These are phyloP conservation scores for Trichomonas tenax DNA, from an alignment of 208 protist genomes.

Conservation along the genomic window DNA sequence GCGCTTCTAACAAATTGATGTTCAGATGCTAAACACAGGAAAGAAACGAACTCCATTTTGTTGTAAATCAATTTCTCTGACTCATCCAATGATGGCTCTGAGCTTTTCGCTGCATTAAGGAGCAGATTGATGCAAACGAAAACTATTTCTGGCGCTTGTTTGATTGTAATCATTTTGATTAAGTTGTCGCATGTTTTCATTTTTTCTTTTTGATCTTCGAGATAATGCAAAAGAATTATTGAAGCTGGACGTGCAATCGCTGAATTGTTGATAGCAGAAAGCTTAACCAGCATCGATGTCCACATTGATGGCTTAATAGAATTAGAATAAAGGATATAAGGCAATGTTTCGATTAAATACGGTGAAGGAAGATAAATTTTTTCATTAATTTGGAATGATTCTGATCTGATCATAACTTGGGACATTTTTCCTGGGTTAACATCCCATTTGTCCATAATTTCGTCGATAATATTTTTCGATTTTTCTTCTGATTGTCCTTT, in stretches of 20 bases:
- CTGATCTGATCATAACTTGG: too few species aligned
- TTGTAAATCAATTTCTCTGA: background rate
- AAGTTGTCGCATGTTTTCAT: background rate
- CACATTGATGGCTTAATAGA: background rate
- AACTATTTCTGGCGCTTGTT: background rate
- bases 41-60: background rate
- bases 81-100: background rate
- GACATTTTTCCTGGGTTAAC: background rate
- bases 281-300: background rate
- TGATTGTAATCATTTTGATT: background rate
- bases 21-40: background rate
- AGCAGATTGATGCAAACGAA: background rate
- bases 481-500: background rate
- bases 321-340: background rate
- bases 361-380: background rate
- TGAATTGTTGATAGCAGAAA: background rate
- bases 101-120: background rate
- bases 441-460: background rate
- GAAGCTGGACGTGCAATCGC: background rate
- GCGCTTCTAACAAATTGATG: background rate
- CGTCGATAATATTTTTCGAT: background rate
- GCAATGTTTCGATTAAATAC: background rate
- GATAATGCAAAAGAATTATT: background rate
- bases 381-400: background rate
- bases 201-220: background rate